Evolutionary conservation across 192 early-diverging fungal genomes (phyloP).

Genomic region (Radiomyces spectabilis): DNA sequence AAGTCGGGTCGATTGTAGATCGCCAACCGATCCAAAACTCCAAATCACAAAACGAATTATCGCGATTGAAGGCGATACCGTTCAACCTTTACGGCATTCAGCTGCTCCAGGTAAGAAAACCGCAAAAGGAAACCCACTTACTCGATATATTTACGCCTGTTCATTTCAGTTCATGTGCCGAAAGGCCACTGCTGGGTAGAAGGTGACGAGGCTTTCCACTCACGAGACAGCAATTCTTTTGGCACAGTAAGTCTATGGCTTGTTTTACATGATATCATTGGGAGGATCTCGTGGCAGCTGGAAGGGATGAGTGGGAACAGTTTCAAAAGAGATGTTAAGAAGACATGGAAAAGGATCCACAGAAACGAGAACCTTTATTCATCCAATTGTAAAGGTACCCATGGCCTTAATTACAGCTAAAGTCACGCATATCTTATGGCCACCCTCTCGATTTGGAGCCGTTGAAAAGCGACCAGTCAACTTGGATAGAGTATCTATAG

Average conservation of each 20-base stretch:
- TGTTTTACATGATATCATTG: too few species aligned
- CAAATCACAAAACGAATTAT: conserved; percentile 80
- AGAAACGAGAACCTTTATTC: neutral
- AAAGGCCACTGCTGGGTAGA: conserved; percentile 82
- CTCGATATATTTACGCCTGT: neutral
- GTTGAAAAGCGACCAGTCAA: conserved; percentile 13
- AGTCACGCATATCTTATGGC: conserved; percentile 59
- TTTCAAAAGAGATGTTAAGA: too few species aligned
- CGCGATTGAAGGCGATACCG: conserved; percentile 72
- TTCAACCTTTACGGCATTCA: conserved; percentile 37
- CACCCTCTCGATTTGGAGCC: conserved; percentile 54
- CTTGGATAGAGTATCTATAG: conserved; percentile 3
- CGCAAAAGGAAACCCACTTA: too few species aligned
- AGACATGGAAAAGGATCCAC: neutral
- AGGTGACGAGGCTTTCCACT: conserved; percentile 79
- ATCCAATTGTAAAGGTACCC: conserved; percentile 41
- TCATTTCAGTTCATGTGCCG: conserved; percentile 49
- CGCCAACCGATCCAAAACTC: conserved; percentile 61
- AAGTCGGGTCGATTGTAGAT: conserved; percentile 13
- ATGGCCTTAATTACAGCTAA: conserved; percentile 57
- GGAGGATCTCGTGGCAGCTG: too few species aligned
- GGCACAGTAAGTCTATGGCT: conserved; percentile 67
- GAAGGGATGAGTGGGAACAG: too few species aligned
- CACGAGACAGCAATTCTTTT: conserved; percentile 71
- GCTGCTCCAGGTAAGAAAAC: conserved; percentile 11